These are phyloP conservation scores for Candida sp. DNA, from an alignment of 1,139 yeast species.

Conservation along the genomic window DNA sequence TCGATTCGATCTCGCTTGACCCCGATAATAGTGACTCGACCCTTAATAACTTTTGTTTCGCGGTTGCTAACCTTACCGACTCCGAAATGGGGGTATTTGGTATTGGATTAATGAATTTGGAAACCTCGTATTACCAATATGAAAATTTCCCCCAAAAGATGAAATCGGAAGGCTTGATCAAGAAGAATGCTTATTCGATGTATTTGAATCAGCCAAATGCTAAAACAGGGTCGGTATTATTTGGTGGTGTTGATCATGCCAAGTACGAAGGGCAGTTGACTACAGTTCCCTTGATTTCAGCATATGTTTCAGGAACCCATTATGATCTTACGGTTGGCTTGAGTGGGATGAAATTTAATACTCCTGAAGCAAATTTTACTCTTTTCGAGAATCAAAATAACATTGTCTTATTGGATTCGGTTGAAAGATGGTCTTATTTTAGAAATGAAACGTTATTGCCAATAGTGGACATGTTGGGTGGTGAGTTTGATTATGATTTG, in stretches of 20 bases:
- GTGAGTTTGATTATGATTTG: conserved; percentile 3
- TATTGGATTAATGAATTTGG: conserved; percentile 22
- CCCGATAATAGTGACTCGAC: conserved; percentile 23
- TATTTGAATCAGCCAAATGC: conserved; percentile 36
- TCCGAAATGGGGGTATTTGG: conserved; percentile 48
- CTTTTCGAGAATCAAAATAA: not conserved
- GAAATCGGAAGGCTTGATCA: conserved; percentile 41
- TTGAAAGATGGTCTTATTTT: conserved; percentile 57
- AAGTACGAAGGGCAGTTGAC: conserved; percentile 45
- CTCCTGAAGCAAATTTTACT: not conserved
- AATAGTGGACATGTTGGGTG: conserved; percentile 33
- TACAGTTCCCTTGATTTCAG: conserved; percentile 18
- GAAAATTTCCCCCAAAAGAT: conserved; percentile 27
- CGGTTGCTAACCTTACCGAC: conserved; percentile 42
- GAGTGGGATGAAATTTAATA: not conserved
- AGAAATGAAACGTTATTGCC: conserved; percentile 36
- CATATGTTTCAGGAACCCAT: not conserved
- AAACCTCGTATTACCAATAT: conserved; percentile 12
- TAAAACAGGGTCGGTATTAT: conserved; percentile 41
- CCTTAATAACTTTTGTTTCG: conserved; percentile 39
- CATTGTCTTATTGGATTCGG: conserved; percentile 51
- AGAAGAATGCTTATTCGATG: conserved; percentile 49
- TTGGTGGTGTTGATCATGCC: conserved; percentile 57
- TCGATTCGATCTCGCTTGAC: conserved; percentile 42
- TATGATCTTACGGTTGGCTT: not conserved